A percentile compares a stretch with the other conserved stretches of the same genome.
These are phyloP conservation scores for Plasmodium blacklocki DNA, from an alignment of 169 alveolate species.

Conservation along the genomic window DNA sequence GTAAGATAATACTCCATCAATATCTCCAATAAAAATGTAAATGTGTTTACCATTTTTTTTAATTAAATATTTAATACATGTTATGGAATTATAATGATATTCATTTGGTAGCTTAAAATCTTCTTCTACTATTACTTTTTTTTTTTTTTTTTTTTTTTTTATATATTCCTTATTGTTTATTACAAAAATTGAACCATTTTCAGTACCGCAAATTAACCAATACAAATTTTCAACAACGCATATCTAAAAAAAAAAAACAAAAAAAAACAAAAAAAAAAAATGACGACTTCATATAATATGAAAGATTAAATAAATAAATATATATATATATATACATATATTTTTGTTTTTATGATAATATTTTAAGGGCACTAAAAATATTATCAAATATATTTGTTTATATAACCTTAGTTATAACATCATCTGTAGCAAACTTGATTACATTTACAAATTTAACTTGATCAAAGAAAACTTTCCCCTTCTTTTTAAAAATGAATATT, in stretches of 20 bases:
- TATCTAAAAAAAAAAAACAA: slow-evolving; percentile 16
- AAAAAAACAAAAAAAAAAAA: not conserved
- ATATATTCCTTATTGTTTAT: slow-evolving; percentile 1
- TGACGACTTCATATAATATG: not conserved
- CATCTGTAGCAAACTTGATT: slow-evolving; percentile 6
- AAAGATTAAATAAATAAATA: not conserved
- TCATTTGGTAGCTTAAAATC: not conserved
- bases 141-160: slow-evolving; percentile 14
- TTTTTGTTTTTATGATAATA: not conserved
- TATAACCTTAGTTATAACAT: slow-evolving; percentile 50
- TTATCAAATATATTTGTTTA: not conserved
- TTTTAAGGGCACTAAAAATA: too few species aligned
- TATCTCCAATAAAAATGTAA: slow-evolving; percentile 62
- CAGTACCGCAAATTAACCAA: slow-evolving; percentile 41
- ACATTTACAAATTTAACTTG: slow-evolving; percentile 9
- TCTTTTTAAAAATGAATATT: slow-evolving; percentile 53
- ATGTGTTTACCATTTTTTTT: slow-evolving; percentile 3
- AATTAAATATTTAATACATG: slow-evolving; percentile 32
- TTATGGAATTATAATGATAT: slow-evolving; percentile 40
- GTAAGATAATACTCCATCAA: slow-evolving; percentile 53
- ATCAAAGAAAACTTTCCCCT: slow-evolving; percentile 7
- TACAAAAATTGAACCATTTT: slow-evolving; percentile 28
- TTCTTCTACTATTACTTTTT: not conserved
- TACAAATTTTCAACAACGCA: slow-evolving; percentile 10
- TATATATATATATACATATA: slow-evolving; percentile 1